Base-by-base conservation (phyloP, 2,329 filamentous ascomycete species). In the Calycina herbarum region DNA sequence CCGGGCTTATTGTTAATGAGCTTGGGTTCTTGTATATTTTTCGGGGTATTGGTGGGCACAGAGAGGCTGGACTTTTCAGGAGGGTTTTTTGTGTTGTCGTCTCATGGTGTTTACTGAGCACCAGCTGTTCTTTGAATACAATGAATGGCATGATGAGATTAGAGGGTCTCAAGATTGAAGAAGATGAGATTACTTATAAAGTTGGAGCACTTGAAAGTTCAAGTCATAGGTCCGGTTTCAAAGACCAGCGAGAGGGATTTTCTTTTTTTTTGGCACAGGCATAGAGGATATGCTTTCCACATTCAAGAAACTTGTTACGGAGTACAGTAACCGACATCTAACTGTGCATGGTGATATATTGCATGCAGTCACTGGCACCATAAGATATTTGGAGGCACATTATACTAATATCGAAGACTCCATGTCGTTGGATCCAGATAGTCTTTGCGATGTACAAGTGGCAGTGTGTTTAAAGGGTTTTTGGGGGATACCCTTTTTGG, bases 51-150 rank as follows among this genome's bases (percentile, higher is more conserved):
- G 31, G 29, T 61, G 59, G 59, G 20, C 17, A 17, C 13, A 35
- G 24, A 27, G 59, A 42, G 59, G 59, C 11, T 61, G 38, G 59
- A 61, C 59, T 5, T 61, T 42, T 11, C 59, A 61, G 20, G 59
- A 31, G 24, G 13, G 24, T 1, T 38, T 42, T 38, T 17, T 61
- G 4, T 61, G 38, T 27, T 10, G 4, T 1, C 33, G 38, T 1
- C 24, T 10, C 59, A 29, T 61, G 13, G 24, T 48, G 5, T 61
- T 61, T 31, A 31, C 20, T 15, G 11, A 42, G 35, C 2, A 61
- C 5, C 33, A 48, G 20, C 5, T 61, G 17, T 45, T 24, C 38
- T 61, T 59, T n/a, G 40, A 20, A 45, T 45, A 17, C 17, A n/a
- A 7, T 45, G 5, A n/a, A 7, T 45, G 5, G 17, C 5, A 8